These are phyloP conservation scores for Penicillium hordei DNA, from an alignment of 2,329 filamentous ascomycete species.

Conservation along the genomic window DNA sequence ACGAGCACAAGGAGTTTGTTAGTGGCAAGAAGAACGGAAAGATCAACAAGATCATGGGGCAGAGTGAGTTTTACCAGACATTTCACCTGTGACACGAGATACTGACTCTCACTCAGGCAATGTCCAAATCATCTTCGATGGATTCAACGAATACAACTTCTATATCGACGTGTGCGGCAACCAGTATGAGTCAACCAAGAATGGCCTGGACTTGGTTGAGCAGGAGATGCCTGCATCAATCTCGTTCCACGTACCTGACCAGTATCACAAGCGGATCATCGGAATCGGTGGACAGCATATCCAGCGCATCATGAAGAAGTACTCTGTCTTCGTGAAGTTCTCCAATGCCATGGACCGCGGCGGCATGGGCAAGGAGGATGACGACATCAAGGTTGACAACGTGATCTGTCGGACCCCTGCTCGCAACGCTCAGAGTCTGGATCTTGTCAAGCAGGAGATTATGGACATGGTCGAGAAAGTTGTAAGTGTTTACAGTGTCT, in stretches of 20 bases:
- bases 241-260: conserved; percentile 97
- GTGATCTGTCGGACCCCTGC: conserved; percentile 97
- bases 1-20: conserved; percentile 99
- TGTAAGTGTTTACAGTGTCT: conserved; percentile 50
- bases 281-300: conserved; percentile 98
- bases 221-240: conserved; percentile 99
- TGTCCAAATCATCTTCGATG: conserved; percentile 98
- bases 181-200: conserved; percentile 91
- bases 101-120: conserved; percentile 57
- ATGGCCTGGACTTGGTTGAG: conserved; percentile 87
- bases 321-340: conserved; percentile 99
- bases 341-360: conserved; percentile 98
- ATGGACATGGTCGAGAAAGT: conserved; percentile 99
- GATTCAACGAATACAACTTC: conserved; percentile 99
- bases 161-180: conserved; percentile 96
- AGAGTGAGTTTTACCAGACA: conserved; percentile 61
- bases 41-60: conserved; percentile 99
- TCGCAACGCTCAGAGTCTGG: conserved; percentile 92
- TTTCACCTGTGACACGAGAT: conserved; percentile 4
- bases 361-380: conserved; percentile 89
- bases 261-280: conserved; percentile 99
- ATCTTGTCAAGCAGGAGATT: conserved; percentile 97
- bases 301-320: conserved; percentile 99
- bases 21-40: conserved; percentile 99
- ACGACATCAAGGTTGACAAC: conserved; percentile 98